Conservation (phyloP, 768 basidiomycete genomes). For the Phaffia tasmanica region DNA sequence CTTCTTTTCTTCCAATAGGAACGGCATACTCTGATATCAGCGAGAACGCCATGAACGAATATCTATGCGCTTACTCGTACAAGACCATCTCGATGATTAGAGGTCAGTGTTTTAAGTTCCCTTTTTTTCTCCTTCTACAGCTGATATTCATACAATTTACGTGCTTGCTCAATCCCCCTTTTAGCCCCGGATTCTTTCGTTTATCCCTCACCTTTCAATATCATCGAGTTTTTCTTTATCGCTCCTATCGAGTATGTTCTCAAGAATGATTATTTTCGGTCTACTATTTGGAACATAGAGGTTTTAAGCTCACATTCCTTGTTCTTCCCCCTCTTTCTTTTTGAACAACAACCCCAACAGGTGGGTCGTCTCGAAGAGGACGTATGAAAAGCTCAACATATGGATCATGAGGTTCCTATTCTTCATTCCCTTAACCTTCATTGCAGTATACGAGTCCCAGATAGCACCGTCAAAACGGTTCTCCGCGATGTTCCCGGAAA, state of each 20-base stretch:
- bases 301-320: conserved; percentile 39
- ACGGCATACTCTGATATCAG: conserved; percentile 28
- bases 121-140: not conserved
- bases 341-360: conserved; percentile 7
- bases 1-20: too few species aligned
- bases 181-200: conserved; percentile 45
- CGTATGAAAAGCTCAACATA: conserved; percentile 53
- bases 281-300: conserved; percentile 45
- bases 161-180: conserved; percentile 22
- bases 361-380: not conserved
- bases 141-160: not conserved
- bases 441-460: conserved; percentile 65
- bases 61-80: conserved; percentile 75
- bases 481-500: conserved; percentile 20
- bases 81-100: conserved; percentile 78
- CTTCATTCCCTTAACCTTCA: conserved; percentile 59
- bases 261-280: conserved; percentile 34
- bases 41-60: conserved; percentile 64
- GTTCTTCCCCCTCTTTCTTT: not conserved
- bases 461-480: conserved; percentile 13
- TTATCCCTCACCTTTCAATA: conserved; percentile 86
- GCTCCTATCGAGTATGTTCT: conserved; percentile 71
- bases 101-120: conserved; percentile 43
- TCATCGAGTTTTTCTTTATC: conserved; percentile 66
- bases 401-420: conserved; percentile 68